phyloP scores from a whole-genome alignment of 2,329 filamentous ascomycete species.

The Grosmannia clavigera region DNA sequence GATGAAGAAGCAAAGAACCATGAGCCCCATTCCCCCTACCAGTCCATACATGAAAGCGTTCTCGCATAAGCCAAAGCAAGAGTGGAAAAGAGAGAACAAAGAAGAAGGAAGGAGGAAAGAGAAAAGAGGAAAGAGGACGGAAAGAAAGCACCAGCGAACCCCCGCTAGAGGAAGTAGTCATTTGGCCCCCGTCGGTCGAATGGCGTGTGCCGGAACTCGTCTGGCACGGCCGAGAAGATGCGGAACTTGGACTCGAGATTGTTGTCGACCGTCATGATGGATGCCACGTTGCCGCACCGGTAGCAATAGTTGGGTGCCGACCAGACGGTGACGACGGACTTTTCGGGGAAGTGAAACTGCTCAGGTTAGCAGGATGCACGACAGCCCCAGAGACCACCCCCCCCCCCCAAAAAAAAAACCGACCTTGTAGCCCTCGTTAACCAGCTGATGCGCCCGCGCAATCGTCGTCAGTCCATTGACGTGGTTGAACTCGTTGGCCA shows the following conservation, averaged over 20 bases:
- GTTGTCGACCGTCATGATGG: constrained; percentile 83
- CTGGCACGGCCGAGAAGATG: constrained; percentile 82
- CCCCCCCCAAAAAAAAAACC: too few relatives aligned
- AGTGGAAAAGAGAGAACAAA: background rate
- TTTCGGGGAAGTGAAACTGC: constrained; percentile 85
- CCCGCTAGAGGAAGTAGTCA: constrained; percentile 53
- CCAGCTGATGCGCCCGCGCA: constrained; percentile 91
- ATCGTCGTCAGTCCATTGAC: constrained; percentile 96
- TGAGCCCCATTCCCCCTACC: background rate
- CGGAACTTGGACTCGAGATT: constrained; percentile 84
- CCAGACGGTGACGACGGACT: constrained; percentile 96
- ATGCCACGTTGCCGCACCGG: constrained; percentile 90
- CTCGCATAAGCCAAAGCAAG: background rate
- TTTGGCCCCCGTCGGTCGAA: constrained; percentile 54
- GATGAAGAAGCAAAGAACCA: background rate
- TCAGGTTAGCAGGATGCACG: constrained; percentile 15
- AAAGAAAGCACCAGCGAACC: background rate
- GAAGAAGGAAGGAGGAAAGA: background rate
- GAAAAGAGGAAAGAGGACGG: background rate
- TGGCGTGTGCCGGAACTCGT: constrained; percentile 70
- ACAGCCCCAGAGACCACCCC: background rate
- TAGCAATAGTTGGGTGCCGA: constrained; percentile 95
- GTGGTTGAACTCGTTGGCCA: constrained; percentile 94
- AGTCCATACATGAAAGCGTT: background rate
- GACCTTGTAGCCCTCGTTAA: constrained; percentile 97